A percentile compares a stretch with the other conserved stretches of the same genome.
phyloP scores from a whole-genome alignment of 768 basidiomycete species.

The Dacryopinax primogenitus region DNA sequence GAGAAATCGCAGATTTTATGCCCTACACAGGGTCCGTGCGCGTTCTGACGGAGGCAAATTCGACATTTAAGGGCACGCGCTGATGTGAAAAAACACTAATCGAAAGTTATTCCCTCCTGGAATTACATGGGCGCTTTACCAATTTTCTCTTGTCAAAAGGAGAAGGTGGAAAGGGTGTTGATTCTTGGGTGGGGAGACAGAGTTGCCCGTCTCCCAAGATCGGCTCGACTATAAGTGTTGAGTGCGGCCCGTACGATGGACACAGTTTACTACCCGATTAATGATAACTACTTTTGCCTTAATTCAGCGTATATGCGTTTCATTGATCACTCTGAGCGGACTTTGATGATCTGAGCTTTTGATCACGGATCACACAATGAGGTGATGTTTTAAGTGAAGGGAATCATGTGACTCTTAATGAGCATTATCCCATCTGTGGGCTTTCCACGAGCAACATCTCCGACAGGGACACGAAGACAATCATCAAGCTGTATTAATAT shows the following conservation, averaged over 20 bases:
- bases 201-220: background rate
- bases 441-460: too few species aligned
- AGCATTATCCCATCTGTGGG: too few species aligned
- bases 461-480: too few species aligned
- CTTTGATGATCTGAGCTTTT: too few species aligned
- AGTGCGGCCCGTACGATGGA: background rate
- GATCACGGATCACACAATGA: too few species aligned
- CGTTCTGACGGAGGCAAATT: background rate
- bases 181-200: background rate
- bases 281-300: too few species aligned
- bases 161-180: background rate
- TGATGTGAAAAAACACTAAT: background rate
- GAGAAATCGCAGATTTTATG: background rate
- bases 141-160: background rate
- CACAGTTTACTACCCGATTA: too few species aligned
- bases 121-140: background rate
- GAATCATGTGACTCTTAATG: too few species aligned
- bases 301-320: too few species aligned
- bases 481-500: too few species aligned
- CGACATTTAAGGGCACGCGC: background rate
- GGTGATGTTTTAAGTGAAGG: too few species aligned
- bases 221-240: conserved; percentile 4
- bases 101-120: background rate
- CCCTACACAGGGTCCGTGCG: background rate
- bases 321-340: too few species aligned